Percentiles rank a stretch among this genome's conserved stretches.
phyloP scores from a whole-genome alignment of 2,329 filamentous ascomycete genomes.

The Neofusicoccum parvum region DNA sequence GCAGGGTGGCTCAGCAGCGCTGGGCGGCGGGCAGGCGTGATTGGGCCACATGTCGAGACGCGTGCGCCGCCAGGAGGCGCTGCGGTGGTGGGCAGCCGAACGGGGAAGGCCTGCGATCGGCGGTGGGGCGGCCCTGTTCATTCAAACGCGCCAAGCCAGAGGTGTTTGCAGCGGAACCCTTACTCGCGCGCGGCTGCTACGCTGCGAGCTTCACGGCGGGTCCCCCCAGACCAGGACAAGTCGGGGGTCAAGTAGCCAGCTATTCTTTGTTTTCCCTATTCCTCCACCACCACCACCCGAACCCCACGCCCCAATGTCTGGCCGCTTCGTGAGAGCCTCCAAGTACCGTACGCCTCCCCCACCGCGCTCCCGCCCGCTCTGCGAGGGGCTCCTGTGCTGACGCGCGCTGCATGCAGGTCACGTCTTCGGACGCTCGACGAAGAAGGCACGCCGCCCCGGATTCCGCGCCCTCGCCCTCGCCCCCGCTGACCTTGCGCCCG shows the following conservation, averaged over 20 bases:
- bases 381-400: slow-evolving; percentile 28
- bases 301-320: slow-evolving; percentile 57
- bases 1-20: slow-evolving; percentile 5
- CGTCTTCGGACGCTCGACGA: slow-evolving; percentile 93
- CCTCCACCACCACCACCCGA: background rate
- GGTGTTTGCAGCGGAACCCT: slow-evolving; percentile 16
- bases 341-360: slow-evolving; percentile 67
- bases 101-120: background rate
- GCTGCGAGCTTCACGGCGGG: slow-evolving; percentile 13
- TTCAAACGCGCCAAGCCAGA: slow-evolving; percentile 6
- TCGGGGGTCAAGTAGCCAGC: slow-evolving; percentile 18
- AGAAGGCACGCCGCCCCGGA: slow-evolving; percentile 62
- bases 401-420: slow-evolving; percentile 66
- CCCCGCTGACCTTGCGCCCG: slow-evolving; percentile 23
- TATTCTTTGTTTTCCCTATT: slow-evolving; percentile 12
- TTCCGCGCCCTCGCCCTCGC: background rate
- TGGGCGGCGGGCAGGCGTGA: background rate
- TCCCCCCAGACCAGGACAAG: slow-evolving; percentile 12
- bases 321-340: slow-evolving; percentile 72
- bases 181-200: slow-evolving; percentile 15
- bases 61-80: background rate
- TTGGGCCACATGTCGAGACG: background rate
- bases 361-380: too few species aligned
- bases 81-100: background rate
- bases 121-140: slow-evolving; percentile 1